These are phyloP conservation scores for Mortierella sp. DNA, from an alignment of 371 early-diverging fungal genomes.

Conservation along the genomic window DNA sequence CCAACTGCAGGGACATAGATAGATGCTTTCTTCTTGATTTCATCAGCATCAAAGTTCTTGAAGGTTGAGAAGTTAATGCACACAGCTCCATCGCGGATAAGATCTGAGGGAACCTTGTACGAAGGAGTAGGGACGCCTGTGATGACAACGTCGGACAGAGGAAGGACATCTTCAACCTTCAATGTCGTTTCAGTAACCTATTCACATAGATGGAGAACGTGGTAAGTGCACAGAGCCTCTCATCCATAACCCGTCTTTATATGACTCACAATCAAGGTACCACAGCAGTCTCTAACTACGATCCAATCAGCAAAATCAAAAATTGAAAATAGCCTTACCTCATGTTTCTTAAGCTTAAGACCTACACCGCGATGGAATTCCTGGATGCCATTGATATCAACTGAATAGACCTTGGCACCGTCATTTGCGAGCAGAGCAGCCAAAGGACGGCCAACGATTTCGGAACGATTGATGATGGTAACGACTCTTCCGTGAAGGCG, in stretches of 20 bases:
- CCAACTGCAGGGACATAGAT: constrained; percentile 97
- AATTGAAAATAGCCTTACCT: constrained; percentile 58
- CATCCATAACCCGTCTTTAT: neutral
- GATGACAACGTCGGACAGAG: constrained; percentile 93
- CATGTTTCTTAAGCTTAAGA: constrained; percentile 82
- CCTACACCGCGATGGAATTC: constrained; percentile 90
- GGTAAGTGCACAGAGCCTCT: neutral
- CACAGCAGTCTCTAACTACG: neutral
- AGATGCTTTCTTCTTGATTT: constrained; percentile 87
- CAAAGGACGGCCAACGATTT: constrained; percentile 97
- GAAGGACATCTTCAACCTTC: constrained; percentile 84
- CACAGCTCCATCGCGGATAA: constrained; percentile 94
- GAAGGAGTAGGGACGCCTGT: constrained; percentile 93
- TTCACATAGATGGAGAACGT: neutral
- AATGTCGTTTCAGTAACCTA: constrained; percentile 77
- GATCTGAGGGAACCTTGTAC: constrained; percentile 87
- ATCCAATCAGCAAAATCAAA: neutral
- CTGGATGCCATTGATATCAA: constrained; percentile 92
- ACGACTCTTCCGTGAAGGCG: constrained; percentile 95
- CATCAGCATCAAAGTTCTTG: constrained; percentile 91
- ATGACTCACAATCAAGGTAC: constrained; percentile 3
- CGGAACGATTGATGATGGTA: constrained; percentile 94
- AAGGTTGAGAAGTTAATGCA: constrained; percentile 95
- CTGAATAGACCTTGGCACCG: constrained; percentile 95
- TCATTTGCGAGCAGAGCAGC: constrained; percentile 98